Percentiles rank a stretch among this genome's conserved stretches.
phyloP scores from a whole-genome alignment of 192 early-diverging fungal species.

The Entomortierella lignicola region DNA sequence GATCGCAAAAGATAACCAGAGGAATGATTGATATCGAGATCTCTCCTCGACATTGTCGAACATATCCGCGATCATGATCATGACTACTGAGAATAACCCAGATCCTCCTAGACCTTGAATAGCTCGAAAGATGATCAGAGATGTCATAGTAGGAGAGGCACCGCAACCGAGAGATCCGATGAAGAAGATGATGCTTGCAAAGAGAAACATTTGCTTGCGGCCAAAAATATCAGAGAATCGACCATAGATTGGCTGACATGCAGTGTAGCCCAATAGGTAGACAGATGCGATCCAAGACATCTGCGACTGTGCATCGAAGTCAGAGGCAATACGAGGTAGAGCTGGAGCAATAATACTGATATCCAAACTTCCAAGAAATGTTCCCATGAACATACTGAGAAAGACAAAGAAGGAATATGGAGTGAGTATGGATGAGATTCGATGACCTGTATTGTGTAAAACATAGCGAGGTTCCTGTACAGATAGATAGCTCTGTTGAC shows the following conservation, averaged over 20 bases:
- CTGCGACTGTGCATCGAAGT: conserved; percentile 72
- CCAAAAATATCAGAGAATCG: conserved; percentile 82
- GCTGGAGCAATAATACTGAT: conserved; percentile 87
- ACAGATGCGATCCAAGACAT: conserved; percentile 86
- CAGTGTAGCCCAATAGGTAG: conserved; percentile 76
- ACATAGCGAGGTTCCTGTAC: too few species aligned
- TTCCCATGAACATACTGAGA: conserved; percentile 65
- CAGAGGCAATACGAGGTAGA: conserved; percentile 73
- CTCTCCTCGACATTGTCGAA: conserved; percentile 77
- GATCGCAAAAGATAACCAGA: too few species aligned
- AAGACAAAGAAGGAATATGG: too few species aligned
- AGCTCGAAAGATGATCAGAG: conserved; percentile 76
- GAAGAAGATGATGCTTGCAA: conserved; percentile 44
- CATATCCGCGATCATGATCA: conserved; percentile 88
- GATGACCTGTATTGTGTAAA: too few species aligned
- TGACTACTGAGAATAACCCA: conserved; percentile 76
- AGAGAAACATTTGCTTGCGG: conserved; percentile 47
- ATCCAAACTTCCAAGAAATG: conserved; percentile 81
- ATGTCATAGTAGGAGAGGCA: conserved; percentile 54
- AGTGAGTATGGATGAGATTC: neutral
- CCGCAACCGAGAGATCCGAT: conserved; percentile 59
- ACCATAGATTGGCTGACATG: conserved; percentile 84
- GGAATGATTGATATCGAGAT: too few species aligned
- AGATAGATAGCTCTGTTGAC: too few species aligned
- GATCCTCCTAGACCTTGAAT: conserved; percentile 86